phyloP scores from a whole-genome alignment of 345 rosid species.

The Gossypium ekmanianum region DNA sequence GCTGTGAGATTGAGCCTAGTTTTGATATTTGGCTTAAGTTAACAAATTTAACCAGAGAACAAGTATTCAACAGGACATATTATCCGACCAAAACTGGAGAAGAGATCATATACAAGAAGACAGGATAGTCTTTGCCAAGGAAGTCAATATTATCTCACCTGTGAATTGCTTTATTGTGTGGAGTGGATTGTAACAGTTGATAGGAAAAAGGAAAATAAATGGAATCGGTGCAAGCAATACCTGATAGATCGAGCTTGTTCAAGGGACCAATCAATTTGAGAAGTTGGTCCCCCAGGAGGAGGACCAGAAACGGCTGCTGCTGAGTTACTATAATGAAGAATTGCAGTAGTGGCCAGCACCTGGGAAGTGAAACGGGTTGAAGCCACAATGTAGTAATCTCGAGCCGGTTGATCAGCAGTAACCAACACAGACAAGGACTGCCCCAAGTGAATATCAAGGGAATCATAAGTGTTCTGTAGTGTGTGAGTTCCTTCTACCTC shows the following conservation, averaged over 20 bases:
- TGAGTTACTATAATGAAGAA: constrained; percentile 69
- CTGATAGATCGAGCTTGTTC: constrained; percentile 65
- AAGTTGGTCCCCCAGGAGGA: constrained; percentile 61
- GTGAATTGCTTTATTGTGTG: too few relatives aligned
- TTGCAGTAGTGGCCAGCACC: constrained; percentile 51
- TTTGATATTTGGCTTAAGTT: neutral
- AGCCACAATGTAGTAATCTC: constrained; percentile 63
- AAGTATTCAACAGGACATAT: neutral
- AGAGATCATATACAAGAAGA: neutral
- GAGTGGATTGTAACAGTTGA: neutral
- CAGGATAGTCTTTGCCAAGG: neutral
- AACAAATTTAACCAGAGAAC: neutral
- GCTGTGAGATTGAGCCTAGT: constrained; percentile 69
- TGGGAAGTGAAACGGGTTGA: constrained; percentile 60
- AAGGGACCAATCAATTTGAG: constrained; percentile 74
- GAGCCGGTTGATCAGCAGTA: constrained; percentile 60
- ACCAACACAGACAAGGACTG: constrained; percentile 70
- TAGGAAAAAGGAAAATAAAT: neutral
- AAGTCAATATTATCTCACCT: neutral
- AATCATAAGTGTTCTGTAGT: constrained; percentile 55
- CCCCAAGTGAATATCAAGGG: constrained; percentile 70
- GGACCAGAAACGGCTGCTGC: constrained; percentile 51
- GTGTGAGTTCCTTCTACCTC: constrained; percentile 86
- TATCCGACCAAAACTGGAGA: neutral
- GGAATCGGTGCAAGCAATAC: constrained; percentile 22